Conservation (phyloP, 2,329 filamentous ascomycete species). For the Aspergillus arachidicola region DNA sequence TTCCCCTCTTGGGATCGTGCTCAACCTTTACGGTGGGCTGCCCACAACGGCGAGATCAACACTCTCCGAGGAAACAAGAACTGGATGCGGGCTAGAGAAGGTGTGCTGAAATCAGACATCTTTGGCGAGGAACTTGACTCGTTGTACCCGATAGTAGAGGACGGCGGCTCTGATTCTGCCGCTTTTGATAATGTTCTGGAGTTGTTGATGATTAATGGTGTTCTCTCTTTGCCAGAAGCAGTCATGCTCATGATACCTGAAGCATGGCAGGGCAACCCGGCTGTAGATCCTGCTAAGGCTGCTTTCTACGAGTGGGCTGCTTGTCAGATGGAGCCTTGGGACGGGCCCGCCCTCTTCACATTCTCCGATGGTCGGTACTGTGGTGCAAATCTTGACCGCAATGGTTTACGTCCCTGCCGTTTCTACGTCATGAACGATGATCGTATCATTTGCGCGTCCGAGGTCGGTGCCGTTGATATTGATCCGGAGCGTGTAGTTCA, state of each 20-base stretch:
- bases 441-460: conserved; percentile 94
- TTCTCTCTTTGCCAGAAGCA: conserved; percentile 90
- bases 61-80: conserved; percentile 98
- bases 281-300: conserved; percentile 92
- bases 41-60: conserved; percentile 98
- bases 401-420: conserved; percentile 90
- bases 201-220: conserved; percentile 90
- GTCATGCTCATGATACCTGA: conserved; percentile 99
- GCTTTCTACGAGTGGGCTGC: conserved; percentile 99
- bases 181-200: conserved; percentile 97
- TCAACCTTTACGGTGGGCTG: conserved; percentile 93
- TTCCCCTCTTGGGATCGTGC: conserved; percentile 98
- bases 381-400: conserved; percentile 93
- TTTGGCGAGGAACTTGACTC: conserved; percentile 90
- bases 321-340: conserved; percentile 99
- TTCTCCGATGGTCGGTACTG: conserved; percentile 97
- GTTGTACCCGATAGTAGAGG: conserved; percentile 93
- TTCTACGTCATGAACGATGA: conserved; percentile 98
- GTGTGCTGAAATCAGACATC: conserved; percentile 87
- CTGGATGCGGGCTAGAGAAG: conserved; percentile 97
- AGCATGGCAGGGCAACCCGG: conserved; percentile 91
- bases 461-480: conserved; percentile 90
- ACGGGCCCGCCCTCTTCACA: conserved; percentile 93
- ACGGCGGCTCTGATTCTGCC: conserved; percentile 93
- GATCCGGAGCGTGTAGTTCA: conserved; percentile 88